Evolutionary conservation across 139 green algal species (phyloP).

Genomic region (Yamagishiella unicocca): DNA sequence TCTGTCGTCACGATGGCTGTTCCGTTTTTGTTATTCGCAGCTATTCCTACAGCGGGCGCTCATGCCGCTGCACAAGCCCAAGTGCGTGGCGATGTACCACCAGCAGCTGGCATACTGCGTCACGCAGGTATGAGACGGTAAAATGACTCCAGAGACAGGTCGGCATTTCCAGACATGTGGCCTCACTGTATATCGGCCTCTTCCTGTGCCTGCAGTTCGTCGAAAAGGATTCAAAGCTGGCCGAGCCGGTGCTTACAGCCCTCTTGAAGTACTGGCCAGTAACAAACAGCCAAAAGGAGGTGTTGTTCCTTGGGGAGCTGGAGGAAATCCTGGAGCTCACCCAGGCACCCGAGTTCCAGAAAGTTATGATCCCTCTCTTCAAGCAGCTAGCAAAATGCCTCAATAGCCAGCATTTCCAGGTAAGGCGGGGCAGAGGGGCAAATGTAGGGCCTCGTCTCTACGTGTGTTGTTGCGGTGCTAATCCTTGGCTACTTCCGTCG

Average conservation of each 20-base stretch:
- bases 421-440: constrained; percentile 28
- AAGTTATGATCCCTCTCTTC: constrained; percentile 94
- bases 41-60: constrained; percentile 93
- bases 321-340: constrained; percentile 99
- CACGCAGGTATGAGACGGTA: constrained; percentile 92
- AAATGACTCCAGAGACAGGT: too few relatives aligned
- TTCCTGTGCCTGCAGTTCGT: constrained; percentile 92
- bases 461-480: not conserved
- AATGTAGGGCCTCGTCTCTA: not conserved
- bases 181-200: not conserved
- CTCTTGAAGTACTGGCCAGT: constrained; percentile 98
- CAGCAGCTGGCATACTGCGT: constrained; percentile 99
- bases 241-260: constrained; percentile 90
- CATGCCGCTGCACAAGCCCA: constrained; percentile 99
- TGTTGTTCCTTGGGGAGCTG: constrained; percentile 98
- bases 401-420: constrained; percentile 91
- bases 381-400: constrained; percentile 93
- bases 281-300: constrained; percentile 99
- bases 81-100: constrained; percentile 98
- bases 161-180: not conserved
- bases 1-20: not conserved
- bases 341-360: constrained; percentile 90
- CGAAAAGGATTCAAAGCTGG: constrained; percentile 98
- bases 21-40: constrained; percentile 57
- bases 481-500: not conserved